Base-by-base conservation (phyloP, 106 monocot genomes). In the Dendrobium nobile region DNA sequence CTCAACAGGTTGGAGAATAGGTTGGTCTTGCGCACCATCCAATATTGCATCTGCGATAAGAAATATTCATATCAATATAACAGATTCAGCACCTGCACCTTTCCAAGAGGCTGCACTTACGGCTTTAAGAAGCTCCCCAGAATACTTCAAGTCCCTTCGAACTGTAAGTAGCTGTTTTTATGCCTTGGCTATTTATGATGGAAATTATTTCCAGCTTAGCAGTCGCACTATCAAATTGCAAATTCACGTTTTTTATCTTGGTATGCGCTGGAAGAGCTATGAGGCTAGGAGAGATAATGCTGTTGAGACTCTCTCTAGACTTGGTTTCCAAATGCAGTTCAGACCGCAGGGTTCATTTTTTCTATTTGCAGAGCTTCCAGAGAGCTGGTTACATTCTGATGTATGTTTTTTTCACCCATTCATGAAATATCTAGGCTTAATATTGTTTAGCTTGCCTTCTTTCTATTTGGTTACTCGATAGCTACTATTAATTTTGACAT, bases 31-130 rank as follows among this genome's bases (percentile, higher is more conserved):
- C 80, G 90, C 94, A 20, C 84, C 90, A 75, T 51, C 83, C 22
- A 82, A 48, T 28, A 85, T 94, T 70, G 93, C 96, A 70, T 90
- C 89, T 61, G 94, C 94, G 31, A 94, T 97, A 86, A 87, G 90
- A 89, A 94, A 90, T 55, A 87, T 94, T 41, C 94, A 94, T 65
- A 56, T 92, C 40, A 94, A 91, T 67, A 40, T 97, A 78, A 92
- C 90, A 61, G 94, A 97, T 87, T 94, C 96, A 77, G 94, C 96
- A 72, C 96, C 96, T 84, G 89, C 94, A 41, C 94, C 96, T 56
- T 96, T 96, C 80, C 96, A 94, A 83, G 93, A 96, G 85, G 96
- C 96, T 65, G 96, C 96, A 20, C 77, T 96, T 51, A 86, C 82
- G 81, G 96, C 96, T 2, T 82, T 96, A 78, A 82, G 17, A 75